These are phyloP conservation scores for Penicillium sp. DNA, from an alignment of 2,329 filamentous ascomycete genomes.

Conservation along the genomic window DNA sequence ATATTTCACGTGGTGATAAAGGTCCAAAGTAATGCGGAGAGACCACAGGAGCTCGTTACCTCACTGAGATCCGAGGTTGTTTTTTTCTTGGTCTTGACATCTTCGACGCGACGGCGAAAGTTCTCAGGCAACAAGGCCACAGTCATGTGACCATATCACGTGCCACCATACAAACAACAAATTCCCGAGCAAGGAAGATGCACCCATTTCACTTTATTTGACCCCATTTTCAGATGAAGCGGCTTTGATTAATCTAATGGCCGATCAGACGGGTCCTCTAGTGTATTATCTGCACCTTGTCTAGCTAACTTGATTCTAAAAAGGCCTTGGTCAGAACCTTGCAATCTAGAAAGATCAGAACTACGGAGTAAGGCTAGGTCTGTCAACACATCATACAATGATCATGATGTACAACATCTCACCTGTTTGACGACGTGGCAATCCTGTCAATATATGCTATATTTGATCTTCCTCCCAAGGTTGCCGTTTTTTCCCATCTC, in stretches of 20 bases:
- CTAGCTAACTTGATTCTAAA: no score
- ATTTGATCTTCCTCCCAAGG: no score
- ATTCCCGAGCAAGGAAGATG: neutral
- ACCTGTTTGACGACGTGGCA: no score
- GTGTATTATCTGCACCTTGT: no score
- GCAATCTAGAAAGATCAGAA: no score
- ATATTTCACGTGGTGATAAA: neutral
- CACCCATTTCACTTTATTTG: neutral
- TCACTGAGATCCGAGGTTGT: slow-evolving; percentile 3
- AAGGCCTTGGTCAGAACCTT: no score
- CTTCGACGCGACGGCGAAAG: slow-evolving; percentile 13
- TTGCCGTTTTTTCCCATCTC: no score
- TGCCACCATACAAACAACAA: neutral
- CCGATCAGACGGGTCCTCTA: no score
- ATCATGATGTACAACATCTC: no score
- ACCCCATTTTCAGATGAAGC: neutral
- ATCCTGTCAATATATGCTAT: no score
- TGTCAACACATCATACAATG: no score
- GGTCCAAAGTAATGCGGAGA: neutral
- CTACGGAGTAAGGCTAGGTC: no score
- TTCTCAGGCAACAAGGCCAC: slow-evolving; percentile 6
- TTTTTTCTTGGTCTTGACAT: slow-evolving; percentile 12
- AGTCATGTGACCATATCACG: slow-evolving; percentile 1
- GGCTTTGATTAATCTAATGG: neutral
- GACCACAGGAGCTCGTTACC: neutral